phyloP scores from a whole-genome alignment of 2,329 filamentous ascomycete species.

The Diaporthe longicolla region DNA sequence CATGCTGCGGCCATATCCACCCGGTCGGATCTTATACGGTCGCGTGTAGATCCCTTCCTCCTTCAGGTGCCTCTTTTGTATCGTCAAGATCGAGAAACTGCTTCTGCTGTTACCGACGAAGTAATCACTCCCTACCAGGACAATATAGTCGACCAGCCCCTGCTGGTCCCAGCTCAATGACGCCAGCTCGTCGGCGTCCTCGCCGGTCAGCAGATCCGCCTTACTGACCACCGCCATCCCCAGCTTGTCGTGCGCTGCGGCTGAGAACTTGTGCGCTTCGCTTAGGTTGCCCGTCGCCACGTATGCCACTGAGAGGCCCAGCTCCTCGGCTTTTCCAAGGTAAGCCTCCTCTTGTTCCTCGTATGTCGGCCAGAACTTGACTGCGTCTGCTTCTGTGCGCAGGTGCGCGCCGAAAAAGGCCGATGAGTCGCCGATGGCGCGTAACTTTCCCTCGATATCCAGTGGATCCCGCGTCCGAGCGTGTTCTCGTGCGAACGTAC shows the following conservation, averaged over 20 bases:
- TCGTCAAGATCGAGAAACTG: slow-evolving; percentile 62
- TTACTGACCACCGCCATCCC: slow-evolving; percentile 56
- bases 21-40: slow-evolving; percentile 58
- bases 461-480: slow-evolving; percentile 23
- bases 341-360: slow-evolving; percentile 58
- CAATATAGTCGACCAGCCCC: slow-evolving; percentile 58
- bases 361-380: slow-evolving; percentile 61
- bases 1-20: slow-evolving; percentile 59
- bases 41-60: slow-evolving; percentile 57
- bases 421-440: slow-evolving; percentile 36
- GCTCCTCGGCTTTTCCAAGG: slow-evolving; percentile 52
- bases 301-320: slow-evolving; percentile 55
- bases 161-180: slow-evolving; percentile 62
- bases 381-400: slow-evolving; percentile 61
- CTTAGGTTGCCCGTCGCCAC: slow-evolving; percentile 61
- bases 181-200: slow-evolving; percentile 51
- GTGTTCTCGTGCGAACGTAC: slow-evolving; percentile 46
- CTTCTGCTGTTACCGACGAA: slow-evolving; percentile 62
- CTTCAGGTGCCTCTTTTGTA: slow-evolving; percentile 60
- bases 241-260: slow-evolving; percentile 50
- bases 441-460: not conserved
- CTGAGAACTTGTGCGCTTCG: slow-evolving; percentile 56
- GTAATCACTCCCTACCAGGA: slow-evolving; percentile 56
- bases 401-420: slow-evolving; percentile 60
- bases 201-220: slow-evolving; percentile 50